phyloP scores from a whole-genome alignment of 768 basidiomycete genomes.

The Candolleomyces aberdarensis region DNA sequence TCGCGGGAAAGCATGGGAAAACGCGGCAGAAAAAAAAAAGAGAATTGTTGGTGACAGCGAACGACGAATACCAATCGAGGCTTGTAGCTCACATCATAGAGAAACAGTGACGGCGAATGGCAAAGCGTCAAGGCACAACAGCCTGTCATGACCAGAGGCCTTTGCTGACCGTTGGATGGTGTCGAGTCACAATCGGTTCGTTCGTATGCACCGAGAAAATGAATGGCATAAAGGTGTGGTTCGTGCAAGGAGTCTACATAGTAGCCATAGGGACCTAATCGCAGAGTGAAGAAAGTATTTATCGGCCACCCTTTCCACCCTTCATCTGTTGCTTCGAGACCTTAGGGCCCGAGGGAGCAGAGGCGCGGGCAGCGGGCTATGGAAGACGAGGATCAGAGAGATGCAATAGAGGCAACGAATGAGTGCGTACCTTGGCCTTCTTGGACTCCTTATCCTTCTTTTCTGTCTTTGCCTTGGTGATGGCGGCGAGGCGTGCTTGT shows the following conservation, averaged over 20 bases:
- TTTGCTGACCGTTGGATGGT: too few species aligned
- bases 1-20: too few species aligned
- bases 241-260: slow-evolving; percentile 16
- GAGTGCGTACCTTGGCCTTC: slow-evolving; percentile 69
- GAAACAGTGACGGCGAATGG: too few species aligned
- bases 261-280: slow-evolving; percentile 1
- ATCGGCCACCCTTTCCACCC: slow-evolving; percentile 80
- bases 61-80: too few species aligned
- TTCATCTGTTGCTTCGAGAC: slow-evolving; percentile 97
- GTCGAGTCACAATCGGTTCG: too few species aligned
- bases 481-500: slow-evolving; percentile 80
- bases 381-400: slow-evolving; percentile 6
- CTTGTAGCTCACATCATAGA: too few species aligned
- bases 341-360: slow-evolving; percentile 65
- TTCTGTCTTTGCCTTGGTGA: slow-evolving; percentile 91
- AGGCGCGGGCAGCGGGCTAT: slow-evolving; percentile 52
- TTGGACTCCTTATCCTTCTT: slow-evolving; percentile 96
- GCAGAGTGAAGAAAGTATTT: slow-evolving; percentile 22
- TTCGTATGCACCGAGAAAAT: not conserved
- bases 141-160: too few species aligned
- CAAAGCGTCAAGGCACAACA: too few species aligned
- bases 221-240: not conserved
- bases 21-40: too few species aligned
- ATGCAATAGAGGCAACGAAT: slow-evolving; percentile 1
- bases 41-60: too few species aligned